Evolutionary conservation across 345 rosid genomes (phyloP), one percentile per base, ranked within the genome.

Genomic region (Euphorbia pulcherrima): DNA sequence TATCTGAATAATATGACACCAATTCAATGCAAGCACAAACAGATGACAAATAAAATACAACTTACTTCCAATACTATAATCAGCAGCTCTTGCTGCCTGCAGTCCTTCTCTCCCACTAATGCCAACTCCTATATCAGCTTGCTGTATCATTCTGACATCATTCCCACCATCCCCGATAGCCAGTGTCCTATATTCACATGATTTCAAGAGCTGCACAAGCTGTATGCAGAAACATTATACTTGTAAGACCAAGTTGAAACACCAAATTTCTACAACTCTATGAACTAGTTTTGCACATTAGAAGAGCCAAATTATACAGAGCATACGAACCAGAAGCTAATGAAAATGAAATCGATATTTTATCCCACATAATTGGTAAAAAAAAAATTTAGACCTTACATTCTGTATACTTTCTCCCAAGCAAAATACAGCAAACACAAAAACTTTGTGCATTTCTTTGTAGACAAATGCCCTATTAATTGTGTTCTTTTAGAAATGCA

Each of bases 131-230:
- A 94, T 89, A 73, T 92, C 99, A 68, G 99, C 97, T 83, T 94
- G 92, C 67, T 94, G 99, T 74, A 94, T 94, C 99, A 94, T 94
- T 81, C 96, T 85, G 81, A 94, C 97, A 82, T 94, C 99, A 87
- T 94, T 94, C 64, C 99, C 99, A 68, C 97, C 99, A 72, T 94
- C 97, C 66, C 97, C 99, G 82, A 92, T 86, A 21, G 99, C 99
- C 73, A 94, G 80, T 37, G 96, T 92, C 80, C 97, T 84, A 80
- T 94, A 94, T 71, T 94, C 97, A 54, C 99, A 89, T 55, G 91
- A 91, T 83, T 90, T 94, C 65, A 94, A 75, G 57, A 94, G 85
- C 74, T 91, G 84, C 71, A 94, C 99, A 56, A 94, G 93, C 97
- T 92, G 93, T 69, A 78, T 73, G 65, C 68, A 69, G 20, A 29